Base-by-base conservation (phyloP, 352 stramenopile species). In the Pelagophyceae sp. region DNA sequence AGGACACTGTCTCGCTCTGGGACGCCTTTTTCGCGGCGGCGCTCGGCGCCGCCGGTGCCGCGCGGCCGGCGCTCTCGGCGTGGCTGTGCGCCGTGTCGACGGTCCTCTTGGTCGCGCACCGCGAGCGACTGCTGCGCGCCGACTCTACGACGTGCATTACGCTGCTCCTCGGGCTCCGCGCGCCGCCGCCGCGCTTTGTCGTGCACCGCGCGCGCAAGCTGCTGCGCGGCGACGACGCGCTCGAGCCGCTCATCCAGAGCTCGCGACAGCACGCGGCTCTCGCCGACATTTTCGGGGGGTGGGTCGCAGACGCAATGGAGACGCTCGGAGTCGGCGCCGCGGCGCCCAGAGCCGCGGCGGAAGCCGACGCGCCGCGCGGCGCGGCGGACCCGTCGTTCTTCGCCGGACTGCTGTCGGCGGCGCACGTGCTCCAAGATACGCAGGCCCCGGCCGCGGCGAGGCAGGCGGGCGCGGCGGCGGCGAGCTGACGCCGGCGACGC, bases 11-110 rank as follows among this genome's bases (percentile, higher is more conserved):
- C 51, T 35, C 67, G n/a, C 40, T 80, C 35, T 80, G 77, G 77
- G 77, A 80, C 64, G 77, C 70, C 0, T 38, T 80, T 17, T 80
- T 80, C 54, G 69, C 50, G 29, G 61, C 76, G 35, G 35, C 51
- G 29, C 76, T 67, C 40, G n/a, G 27, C 58, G 58, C 3, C 58
- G 58, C 20, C 58, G 58, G 3, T 6, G 23, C 58, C 6, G 3
- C 23, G 58, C 29, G 31, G 15, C 58, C 58, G 23, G 15, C 58
- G 23, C 20, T 65, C 23, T 6, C 29, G 29, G 3, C 37, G 31
- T 50, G 29, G 63, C 31, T 72, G 29, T n/a, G 40, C 5, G 63
- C 63, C 63, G 63, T 65, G 20, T 15, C 63, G 19, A 50, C 63
- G 19, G 29, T 72, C 2, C 63, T 72, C 63, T 1, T 72, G 29